Conservation (phyloP, 345 rosid genomes). For the Clarkia xantiana region DNA sequence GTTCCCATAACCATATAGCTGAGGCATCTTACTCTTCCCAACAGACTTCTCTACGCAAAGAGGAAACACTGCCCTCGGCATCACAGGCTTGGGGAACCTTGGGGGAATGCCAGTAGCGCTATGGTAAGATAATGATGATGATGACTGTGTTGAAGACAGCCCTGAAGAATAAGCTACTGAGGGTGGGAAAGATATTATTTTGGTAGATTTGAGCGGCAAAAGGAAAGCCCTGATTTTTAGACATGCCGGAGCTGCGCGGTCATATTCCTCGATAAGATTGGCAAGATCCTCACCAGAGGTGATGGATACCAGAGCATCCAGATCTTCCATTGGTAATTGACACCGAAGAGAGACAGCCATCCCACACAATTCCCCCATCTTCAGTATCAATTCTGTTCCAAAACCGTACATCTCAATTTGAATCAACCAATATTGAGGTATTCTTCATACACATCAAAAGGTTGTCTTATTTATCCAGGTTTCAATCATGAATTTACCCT, state of each 20-base stretch:
- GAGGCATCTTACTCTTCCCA: constrained; percentile 20
- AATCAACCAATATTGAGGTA: constrained; percentile 3
- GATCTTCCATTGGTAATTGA: constrained; percentile 75
- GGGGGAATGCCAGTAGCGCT: constrained; percentile 19
- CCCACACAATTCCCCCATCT: constrained; percentile 64
- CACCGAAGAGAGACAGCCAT: constrained; percentile 46
- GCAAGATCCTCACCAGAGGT: constrained; percentile 76
- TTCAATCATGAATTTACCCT: background rate
- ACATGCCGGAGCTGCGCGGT: constrained; percentile 30
- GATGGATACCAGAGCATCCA: constrained; percentile 69
- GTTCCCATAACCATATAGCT: constrained; percentile 33
- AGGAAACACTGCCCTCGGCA: constrained; percentile 10
- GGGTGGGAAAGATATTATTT: constrained; percentile 19
- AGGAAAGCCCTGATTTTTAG: constrained; percentile 78
- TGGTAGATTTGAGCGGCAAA: constrained; percentile 31
- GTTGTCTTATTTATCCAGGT: too few relatives aligned
- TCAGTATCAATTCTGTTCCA: constrained; percentile 52
- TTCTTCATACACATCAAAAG: background rate
- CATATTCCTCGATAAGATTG: constrained; percentile 86
- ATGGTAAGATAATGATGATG: constrained; percentile 5
- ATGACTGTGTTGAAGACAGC: constrained; percentile 11
- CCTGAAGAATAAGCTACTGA: constrained; percentile 34
- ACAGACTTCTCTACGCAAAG: constrained; percentile 19
- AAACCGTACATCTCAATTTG: constrained; percentile 15
- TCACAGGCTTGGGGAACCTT: constrained; percentile 16